These are phyloP conservation scores for Lepidium campestre DNA, from an alignment of 441 rosid species.

Conservation along the genomic window DNA sequence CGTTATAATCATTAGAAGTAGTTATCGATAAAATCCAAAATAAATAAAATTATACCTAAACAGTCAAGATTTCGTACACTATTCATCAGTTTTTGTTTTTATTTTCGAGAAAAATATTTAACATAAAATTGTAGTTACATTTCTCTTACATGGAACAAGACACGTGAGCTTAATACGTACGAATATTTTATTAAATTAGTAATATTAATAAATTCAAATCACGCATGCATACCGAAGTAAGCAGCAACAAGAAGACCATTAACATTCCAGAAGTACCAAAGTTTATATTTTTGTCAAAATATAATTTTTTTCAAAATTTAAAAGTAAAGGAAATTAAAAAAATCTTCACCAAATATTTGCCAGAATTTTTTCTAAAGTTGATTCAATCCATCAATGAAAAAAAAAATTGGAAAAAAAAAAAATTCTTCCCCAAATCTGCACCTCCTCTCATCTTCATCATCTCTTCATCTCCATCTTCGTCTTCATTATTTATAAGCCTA, in stretches of 20 bases:
- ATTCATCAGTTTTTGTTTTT: background rate
- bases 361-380: slow-evolving; percentile 8
- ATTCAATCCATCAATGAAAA: slow-evolving; percentile 12
- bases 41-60: background rate
- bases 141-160: background rate
- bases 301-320: background rate
- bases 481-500: slow-evolving; percentile 8
- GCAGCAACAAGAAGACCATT: slow-evolving; percentile 16
- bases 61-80: background rate
- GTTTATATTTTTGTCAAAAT: background rate
- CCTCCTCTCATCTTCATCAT: slow-evolving; percentile 20
- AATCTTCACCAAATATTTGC: slow-evolving; percentile 17
- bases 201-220: background rate
- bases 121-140: background rate
- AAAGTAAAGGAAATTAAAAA: background rate
- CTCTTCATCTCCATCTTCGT: background rate
- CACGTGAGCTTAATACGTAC: slow-evolving; percentile 5
- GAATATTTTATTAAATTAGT: background rate
- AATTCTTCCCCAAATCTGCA: slow-evolving; percentile 27
- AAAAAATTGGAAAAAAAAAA: background rate
- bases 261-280: slow-evolving; percentile 9
- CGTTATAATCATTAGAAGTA: too few species aligned
- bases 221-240: slow-evolving; percentile 1
- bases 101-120: background rate
- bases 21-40: background rate